These are phyloP conservation scores for Trametes cubensis DNA, from an alignment of 768 basidiomycete genomes.

Conservation along the genomic window DNA sequence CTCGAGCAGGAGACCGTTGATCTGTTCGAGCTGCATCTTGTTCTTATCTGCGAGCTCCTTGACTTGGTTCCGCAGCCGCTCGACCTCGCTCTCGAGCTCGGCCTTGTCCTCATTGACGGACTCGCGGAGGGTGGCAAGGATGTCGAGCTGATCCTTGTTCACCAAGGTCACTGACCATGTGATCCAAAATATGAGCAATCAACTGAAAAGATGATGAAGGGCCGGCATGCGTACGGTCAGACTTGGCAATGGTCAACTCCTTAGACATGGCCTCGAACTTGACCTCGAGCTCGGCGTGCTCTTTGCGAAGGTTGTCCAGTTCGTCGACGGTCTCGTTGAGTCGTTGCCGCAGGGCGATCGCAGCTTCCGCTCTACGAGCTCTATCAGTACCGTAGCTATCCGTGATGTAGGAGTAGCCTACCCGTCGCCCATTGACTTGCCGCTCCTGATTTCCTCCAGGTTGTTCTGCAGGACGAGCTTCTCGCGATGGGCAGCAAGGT, in stretches of 20 bases:
- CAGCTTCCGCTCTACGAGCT: conserved; percentile 70
- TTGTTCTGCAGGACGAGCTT: conserved; percentile 78
- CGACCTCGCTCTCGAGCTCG: conserved; percentile 68
- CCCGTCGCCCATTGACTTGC: conserved; percentile 85
- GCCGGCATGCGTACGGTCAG: conserved; percentile 61
- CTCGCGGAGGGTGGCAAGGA: conserved; percentile 81
- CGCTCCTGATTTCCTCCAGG: conserved; percentile 86
- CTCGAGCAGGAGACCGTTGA: conserved; percentile 83
- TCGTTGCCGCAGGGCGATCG: conserved; percentile 84
- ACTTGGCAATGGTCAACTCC: conserved; percentile 82
- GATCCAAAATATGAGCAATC: not conserved
- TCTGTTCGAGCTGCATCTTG: conserved; percentile 87
- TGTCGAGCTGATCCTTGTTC: conserved; percentile 92
- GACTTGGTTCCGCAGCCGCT: conserved; percentile 64
- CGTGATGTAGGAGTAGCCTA: conserved; percentile 38
- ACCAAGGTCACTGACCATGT: conserved; percentile 73
- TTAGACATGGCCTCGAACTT: conserved; percentile 60
- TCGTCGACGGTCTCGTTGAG: conserved; percentile 87
- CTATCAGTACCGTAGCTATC: not conserved
- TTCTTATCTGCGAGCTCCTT: conserved; percentile 80
- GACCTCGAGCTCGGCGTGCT: conserved; percentile 72
- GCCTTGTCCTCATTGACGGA: conserved; percentile 89
- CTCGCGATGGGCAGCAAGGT: conserved; percentile 80
- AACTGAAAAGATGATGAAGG: not conserved
- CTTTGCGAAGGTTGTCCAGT: conserved; percentile 68